These are phyloP conservation scores for Hsuehochloa calcarea DNA, from an alignment of 176 grass and related monocot species.

Conservation along the genomic window DNA sequence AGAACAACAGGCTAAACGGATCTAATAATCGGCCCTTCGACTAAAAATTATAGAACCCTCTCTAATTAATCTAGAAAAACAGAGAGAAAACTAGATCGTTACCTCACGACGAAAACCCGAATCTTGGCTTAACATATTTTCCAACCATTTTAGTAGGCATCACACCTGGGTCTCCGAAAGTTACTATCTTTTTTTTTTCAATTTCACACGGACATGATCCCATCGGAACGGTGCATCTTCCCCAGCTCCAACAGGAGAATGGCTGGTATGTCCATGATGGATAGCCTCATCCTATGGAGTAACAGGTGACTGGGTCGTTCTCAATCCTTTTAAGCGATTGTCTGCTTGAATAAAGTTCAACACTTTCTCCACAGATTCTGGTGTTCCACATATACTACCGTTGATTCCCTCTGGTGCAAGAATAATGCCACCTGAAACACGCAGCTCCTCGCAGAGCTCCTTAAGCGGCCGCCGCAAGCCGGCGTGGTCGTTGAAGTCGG, in stretches of 20 bases:
- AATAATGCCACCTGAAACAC: conserved; percentile 99
- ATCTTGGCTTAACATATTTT: conserved; percentile 87
- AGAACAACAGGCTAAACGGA: no score
- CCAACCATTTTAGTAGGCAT: conserved; percentile 89
- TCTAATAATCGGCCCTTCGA: no score
- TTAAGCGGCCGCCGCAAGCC: no score
- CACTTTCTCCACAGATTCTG: conserved; percentile 65
- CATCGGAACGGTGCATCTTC: conserved; percentile 95
- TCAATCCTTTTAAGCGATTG: conserved; percentile 61
- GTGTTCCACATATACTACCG: conserved; percentile 84
- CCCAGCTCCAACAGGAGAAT: conserved; percentile 86
- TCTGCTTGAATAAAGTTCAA: conserved; percentile 84
- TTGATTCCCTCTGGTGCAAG: conserved; percentile 96
- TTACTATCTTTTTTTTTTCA: conserved; percentile 99
- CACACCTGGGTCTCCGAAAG: conserved; percentile 80
- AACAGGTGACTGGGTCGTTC: conserved; percentile 83
- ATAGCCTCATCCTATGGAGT: conserved; percentile 94
- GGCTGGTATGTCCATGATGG: conserved; percentile 81
- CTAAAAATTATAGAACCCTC: no score
- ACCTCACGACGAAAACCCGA: no score
- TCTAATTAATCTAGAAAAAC: no score
- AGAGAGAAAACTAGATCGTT: no score
- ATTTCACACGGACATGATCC: conserved; percentile 97
- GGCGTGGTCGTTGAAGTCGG: no score
- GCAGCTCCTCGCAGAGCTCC: no score